Base-by-base conservation (phyloP, 306 rosid species). In the Citrullus amarus region DNA sequence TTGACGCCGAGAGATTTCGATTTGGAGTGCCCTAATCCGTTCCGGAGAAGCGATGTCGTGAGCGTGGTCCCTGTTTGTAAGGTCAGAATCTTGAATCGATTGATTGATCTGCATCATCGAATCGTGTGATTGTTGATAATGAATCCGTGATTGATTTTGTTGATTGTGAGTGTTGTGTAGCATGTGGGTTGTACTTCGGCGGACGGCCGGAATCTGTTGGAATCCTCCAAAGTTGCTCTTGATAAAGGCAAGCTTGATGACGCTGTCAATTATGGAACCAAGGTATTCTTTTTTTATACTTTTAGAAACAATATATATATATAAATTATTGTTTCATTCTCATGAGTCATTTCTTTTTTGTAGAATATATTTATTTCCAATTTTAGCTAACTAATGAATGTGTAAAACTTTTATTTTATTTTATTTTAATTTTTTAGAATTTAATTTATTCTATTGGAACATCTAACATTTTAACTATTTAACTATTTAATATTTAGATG, bases 221-320 rank as follows among this genome's bases (percentile, higher is more conserved):
- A 95, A 78, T 88, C 97, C 1, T 95, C 98, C 3, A 95, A 95
- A 84, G 82, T 87, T 78, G 95, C 98, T 81, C 98, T 95, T 76
- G 98, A 95, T 86, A 95, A 92, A 88, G 98, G 98, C 80, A 95
- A 92, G 86, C 96, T 95, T 39, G 98, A 95, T 84, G 98, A 95
- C 80, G 96, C 98, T 70, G 97, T 95, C 58, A 91, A 87, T 75
- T 92, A 79, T 79, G 98, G 98, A 85, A 91, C 97, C 55, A 95
- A 92, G 97, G 98, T 95, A 88, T 9, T 58, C 3, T 16, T 53
- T 53, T 16, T 16, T 43, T 6, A 43, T 43, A 25, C 48, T 43
- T 8, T 43, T 7, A 43, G 10, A 43, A 43, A 25, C 28, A 25
- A 25, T 25, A 25, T 25, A 25, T 25, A 25, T 25, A 25, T 25